Base-by-base conservation (phyloP, 768 basidiomycete genomes). In the Termitomyces sp. region DNA sequence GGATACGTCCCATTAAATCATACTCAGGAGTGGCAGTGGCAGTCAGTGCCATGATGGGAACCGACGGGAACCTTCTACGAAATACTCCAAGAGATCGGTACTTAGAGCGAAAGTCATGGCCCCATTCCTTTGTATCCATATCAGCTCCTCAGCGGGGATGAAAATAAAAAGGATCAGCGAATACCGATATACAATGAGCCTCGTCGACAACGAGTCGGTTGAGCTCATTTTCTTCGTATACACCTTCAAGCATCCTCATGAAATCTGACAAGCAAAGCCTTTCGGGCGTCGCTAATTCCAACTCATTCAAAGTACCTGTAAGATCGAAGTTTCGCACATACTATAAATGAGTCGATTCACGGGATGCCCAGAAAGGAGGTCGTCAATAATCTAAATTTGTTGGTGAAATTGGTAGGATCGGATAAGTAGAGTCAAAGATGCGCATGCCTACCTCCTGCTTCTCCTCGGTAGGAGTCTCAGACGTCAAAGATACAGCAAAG, bases 11-110 rank as follows among this genome's bases (percentile, higher is more conserved):
- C 16, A 25, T 19, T 2, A 47, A 21, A 21, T 12, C 81, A 27
- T 68, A 90, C 89, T 71, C 69, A 42, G 83, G 69, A 6, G 92
- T 94, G 3, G 92, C 91, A 14, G 89, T 91, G 2, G 92, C 91
- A 1, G 91, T 94, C 38, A 94, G 70, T 4, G 92, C 92, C 89
- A 92, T 94, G 62, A 95, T 86, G 0, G 92, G 92, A 4, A 93
- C 81, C 55, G 78, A 74, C 1, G 80, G 79, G 64, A 86, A 92
- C 29, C 75, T 77, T 37, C 81, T 75, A 1, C 92, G 82, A 67
- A 95, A 89, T 38, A 73, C 67, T 5, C 91, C 92, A 23, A 95
- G 76, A 25, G 75, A 79, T 43, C 90, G 75, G 65, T 92, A 94
- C 42, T 90, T 86, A 32, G 69, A 76, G 25, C 92, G 83, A 66